Conservation (phyloP, 1,139 yeast genomes). For the Blastobotrys illinoisensis region DNA sequence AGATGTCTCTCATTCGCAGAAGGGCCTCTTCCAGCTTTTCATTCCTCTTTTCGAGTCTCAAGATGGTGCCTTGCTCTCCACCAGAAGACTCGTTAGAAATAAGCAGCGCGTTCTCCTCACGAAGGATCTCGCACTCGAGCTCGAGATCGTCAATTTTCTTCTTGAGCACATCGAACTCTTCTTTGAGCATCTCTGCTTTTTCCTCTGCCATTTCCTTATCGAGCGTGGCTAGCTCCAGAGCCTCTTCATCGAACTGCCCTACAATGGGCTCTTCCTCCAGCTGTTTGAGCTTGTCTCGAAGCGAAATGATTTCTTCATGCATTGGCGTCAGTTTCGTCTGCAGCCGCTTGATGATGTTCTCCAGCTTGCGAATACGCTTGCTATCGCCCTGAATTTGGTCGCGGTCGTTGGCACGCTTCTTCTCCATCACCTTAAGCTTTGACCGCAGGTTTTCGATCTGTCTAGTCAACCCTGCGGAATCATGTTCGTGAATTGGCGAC, state of each 20-base stretch:
- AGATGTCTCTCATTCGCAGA: slow-evolving; percentile 36
- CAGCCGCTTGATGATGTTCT: slow-evolving; percentile 37
- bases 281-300: slow-evolving; percentile 23
- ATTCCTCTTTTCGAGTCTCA: slow-evolving; percentile 38
- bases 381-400: slow-evolving; percentile 26
- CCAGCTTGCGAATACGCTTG: slow-evolving; percentile 32
- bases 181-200: slow-evolving; percentile 37
- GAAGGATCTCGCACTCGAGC: slow-evolving; percentile 39
- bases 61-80: slow-evolving; percentile 28
- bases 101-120: slow-evolving; percentile 44
- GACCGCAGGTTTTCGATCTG: slow-evolving; percentile 29
- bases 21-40: slow-evolving; percentile 38
- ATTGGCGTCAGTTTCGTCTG: slow-evolving; percentile 32
- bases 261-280: slow-evolving; percentile 28
- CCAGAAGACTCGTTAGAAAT: slow-evolving; percentile 12
- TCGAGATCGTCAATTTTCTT: slow-evolving; percentile 37
- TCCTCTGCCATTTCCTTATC: slow-evolving; percentile 51
- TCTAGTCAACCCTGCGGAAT: slow-evolving; percentile 12
- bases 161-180: slow-evolving; percentile 32
- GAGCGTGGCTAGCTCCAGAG: slow-evolving; percentile 47
- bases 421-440: slow-evolving; percentile 29
- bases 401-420: slow-evolving; percentile 29
- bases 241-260: slow-evolving; percentile 34
- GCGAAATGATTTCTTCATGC: slow-evolving; percentile 32
- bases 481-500: background rate